Percentiles rank a stretch among this genome's conserved stretches.
These are phyloP conservation scores for Pezicula radicicola DNA, from an alignment of 2,329 filamentous ascomycete species.

Conservation along the genomic window DNA sequence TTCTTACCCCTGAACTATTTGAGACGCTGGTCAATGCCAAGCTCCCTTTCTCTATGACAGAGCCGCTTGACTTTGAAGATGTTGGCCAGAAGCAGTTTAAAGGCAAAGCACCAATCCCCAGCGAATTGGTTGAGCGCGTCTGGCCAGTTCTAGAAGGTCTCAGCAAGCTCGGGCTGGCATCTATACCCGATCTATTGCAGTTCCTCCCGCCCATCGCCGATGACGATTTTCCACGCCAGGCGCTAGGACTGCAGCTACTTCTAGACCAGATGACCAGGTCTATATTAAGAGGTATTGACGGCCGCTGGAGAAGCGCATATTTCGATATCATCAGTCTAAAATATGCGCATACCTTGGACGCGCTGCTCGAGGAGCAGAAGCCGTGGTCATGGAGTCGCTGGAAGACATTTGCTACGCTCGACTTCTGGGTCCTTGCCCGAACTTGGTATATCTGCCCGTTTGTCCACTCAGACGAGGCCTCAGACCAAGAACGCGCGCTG, in stretches of 20 bases:
- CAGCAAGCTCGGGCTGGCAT: conserved; percentile 18
- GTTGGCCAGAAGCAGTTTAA: too few relatives aligned
- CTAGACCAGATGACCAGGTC: conserved; percentile 25
- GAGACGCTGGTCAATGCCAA: too few relatives aligned
- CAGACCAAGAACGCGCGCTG: conserved; percentile 11
- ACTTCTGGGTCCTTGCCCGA: conserved; percentile 24
- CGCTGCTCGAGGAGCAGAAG: conserved; percentile 10
- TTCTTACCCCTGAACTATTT: too few relatives aligned
- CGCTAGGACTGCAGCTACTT: conserved; percentile 25
- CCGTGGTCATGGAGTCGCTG: conserved; percentile 12
- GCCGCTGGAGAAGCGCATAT: conserved; percentile 23
- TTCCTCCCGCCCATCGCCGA: conserved; percentile 21
- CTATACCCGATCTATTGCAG: conserved; percentile 19
- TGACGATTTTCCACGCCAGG: conserved; percentile 20
- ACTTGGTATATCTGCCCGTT: conserved; percentile 22
- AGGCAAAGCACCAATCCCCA: too few relatives aligned
- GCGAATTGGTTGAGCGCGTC: too few relatives aligned
- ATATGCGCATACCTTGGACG: conserved; percentile 8
- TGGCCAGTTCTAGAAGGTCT: too few relatives aligned
- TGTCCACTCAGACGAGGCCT: conserved; percentile 21
- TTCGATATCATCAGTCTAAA: conserved; percentile 19
- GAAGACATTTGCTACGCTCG: conserved; percentile 10
- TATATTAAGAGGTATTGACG: conserved; percentile 22
- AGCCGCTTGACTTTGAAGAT: too few relatives aligned
- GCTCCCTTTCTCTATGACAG: too few relatives aligned